Base-by-base conservation (phyloP, 495 filamentous ascomycete genomes). In the Chlorociboria aeruginascens region DNA sequence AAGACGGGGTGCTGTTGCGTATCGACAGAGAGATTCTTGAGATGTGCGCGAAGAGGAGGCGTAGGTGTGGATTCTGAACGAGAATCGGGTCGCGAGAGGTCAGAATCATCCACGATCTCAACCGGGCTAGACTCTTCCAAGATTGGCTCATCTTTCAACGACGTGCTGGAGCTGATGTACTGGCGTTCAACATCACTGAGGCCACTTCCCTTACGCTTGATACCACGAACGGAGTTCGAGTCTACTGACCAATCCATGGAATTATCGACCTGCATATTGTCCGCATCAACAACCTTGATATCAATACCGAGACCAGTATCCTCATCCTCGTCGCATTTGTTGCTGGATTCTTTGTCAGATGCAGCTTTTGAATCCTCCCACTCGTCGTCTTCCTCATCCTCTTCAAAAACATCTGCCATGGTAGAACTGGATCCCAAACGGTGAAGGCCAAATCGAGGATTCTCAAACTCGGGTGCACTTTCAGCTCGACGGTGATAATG, bases 321-420 rank as follows among this genome's bases (percentile, higher is more conserved):
- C 9, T 43, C 50, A 33, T 61, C 55, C 10, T 66, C 56, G 4
- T 54, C 61, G 17, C 58, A 46, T 41, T 65, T 58, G 8, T 63
- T 59, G 20, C 46, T 48, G 6, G 66, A 67, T 35, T 68, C 61
- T n/a, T 67, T 67, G 25, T 71, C 59, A 12, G 65, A 62, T 40
- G 59, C 63, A 40, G 61, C 57, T 46, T 63, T 59, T 32, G 62
- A 66, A 32, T 62, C 55, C 33, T 65, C 61, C 40, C 63, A 68
- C 31, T 71, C 65, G 6, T 78, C 78, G 48, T 95, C 86, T 53
- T 44, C 93, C 53, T 95, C 92, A 45, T 98, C 92, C 63, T 95
- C 92, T 60, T 95, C 88, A 51, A 95, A 94, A 6, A 95, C 92
- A 63, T 96, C 92, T 14, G 82, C 83, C 73, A 87, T 80, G 4